Evolutionary conservation across 371 early-diverging fungal genomes (phyloP), one percentile per base, ranked within the genome.

Genomic region (Syncephalastrum contaminatum): DNA sequence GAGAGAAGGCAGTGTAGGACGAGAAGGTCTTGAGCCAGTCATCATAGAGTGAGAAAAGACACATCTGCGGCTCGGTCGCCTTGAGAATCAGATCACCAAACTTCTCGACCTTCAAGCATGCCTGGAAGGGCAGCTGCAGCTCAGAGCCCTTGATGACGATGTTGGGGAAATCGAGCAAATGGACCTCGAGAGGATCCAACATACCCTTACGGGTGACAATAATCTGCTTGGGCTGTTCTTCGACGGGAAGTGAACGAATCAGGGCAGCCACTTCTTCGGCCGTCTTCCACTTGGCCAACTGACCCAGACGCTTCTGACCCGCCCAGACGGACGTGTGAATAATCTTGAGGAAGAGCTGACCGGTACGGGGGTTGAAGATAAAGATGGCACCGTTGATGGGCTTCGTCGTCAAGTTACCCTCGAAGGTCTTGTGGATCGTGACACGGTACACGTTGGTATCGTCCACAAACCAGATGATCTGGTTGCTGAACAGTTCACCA

Each of bases 251-350:
- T 16, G 98, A 98, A 51, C 98, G 93, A 84, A 98, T 96, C 73
- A 99, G 83, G 19, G 98, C 99, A 42, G 97, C 98, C 0, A 97
- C 96, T 92, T 96, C 98, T 88, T 97, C 97, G 10, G 98, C 97
- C 4, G 97, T 98, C 87, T 97, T 98, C 99, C 98, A 97, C 63
- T 98, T 97, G 50, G 98, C 97, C 69, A 98, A 80, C 79, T 97
- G 99, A 63, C 97, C 97, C 22, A 97, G 81, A 81, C 98, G 95
- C 70, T 97, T 97, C 73, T 99, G 98, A 49, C 98, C 98, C 20
- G 97, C 97, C 98, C 98, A 99, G 22, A 98, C 97, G 12, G 96
- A 96, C 2, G 97, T 96, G 69, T 99, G 98, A 78, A 99, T 98
- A 64, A 98, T 95, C 87, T 98, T 98, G 69, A 98, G 82, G 84